Evolutionary conservation across 2,329 filamentous ascomycete genomes (phyloP).

Genomic region (Dendryphion nanum): DNA sequence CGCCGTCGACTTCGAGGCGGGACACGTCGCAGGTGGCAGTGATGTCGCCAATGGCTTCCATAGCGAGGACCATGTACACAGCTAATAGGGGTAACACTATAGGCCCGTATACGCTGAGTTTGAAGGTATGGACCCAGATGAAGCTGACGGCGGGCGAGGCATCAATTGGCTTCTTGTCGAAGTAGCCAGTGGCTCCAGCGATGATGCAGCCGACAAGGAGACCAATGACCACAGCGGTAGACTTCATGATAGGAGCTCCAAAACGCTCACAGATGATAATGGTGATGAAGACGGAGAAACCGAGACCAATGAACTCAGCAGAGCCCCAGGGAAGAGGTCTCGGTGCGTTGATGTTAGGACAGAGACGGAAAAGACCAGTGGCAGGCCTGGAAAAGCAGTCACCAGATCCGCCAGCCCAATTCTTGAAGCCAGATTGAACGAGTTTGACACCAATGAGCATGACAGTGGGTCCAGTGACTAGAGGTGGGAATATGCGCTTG

Average conservation of each 20-base stretch:
- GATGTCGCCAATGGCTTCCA: constrained; percentile 78
- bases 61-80: constrained; percentile 67
- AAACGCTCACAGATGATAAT: constrained; percentile 81
- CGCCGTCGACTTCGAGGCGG: constrained; percentile 69
- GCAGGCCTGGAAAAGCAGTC: constrained; percentile 47
- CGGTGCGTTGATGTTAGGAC: constrained; percentile 62
- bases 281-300: constrained; percentile 75
- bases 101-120: constrained; percentile 68
- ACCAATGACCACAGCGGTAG: constrained; percentile 71
- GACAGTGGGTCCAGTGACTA: constrained; percentile 69
- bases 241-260: constrained; percentile 82
- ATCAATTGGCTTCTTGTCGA: constrained; percentile 70
- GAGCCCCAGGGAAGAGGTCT: constrained; percentile 74
- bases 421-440: constrained; percentile 68
- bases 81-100: constrained; percentile 69
- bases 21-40: constrained; percentile 81
- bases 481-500: constrained; percentile 73
- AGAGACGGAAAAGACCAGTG: constrained; percentile 59
- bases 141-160: constrained; percentile 70
- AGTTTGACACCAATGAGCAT: constrained; percentile 72
- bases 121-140: constrained; percentile 77
- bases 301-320: constrained; percentile 74
- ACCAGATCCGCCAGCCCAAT: constrained; percentile 76
- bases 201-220: constrained; percentile 76
- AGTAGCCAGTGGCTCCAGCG: constrained; percentile 74